These are phyloP conservation scores for Tubosaeta brunneosetosa DNA, from an alignment of 768 basidiomycete genomes.

Conservation along the genomic window DNA sequence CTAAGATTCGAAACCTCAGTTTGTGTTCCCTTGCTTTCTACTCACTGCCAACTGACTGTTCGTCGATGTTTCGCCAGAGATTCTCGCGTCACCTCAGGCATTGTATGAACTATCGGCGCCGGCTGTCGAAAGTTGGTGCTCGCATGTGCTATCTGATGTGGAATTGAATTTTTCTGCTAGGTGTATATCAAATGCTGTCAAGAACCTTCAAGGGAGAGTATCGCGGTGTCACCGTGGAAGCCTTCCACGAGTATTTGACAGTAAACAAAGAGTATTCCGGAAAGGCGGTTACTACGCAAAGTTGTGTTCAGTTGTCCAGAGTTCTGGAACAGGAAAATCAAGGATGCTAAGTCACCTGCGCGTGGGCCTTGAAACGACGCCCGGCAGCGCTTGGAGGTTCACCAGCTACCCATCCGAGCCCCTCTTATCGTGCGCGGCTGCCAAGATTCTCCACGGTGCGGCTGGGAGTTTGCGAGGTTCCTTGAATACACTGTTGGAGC, in stretches of 20 bases:
- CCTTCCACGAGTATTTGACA: constrained; percentile 7
- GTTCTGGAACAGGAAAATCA: constrained; percentile 12
- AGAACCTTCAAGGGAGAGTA: neutral
- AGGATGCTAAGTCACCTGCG: constrained; percentile 9
- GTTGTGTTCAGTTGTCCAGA: constrained; percentile 10
- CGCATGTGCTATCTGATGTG: neutral
- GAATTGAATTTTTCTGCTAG: neutral
- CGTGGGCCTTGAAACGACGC: neutral
- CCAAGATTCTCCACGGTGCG: no score
- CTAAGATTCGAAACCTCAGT: neutral
- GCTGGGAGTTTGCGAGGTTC: no score
- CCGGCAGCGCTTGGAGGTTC: neutral
- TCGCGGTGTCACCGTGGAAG: neutral
- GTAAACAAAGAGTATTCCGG: neutral
- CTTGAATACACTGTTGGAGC: no score
- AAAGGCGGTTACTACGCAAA: no score
- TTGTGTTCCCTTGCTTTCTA: no score
- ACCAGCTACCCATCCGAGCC: no score
- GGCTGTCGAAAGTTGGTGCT: neutral
- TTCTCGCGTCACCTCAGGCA: neutral
- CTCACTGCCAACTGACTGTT: neutral
- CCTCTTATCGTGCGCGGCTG: no score
- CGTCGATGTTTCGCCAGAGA: neutral
- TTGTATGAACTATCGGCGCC: no score
- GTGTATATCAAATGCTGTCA: neutral